Evolutionary conservation across 495 filamentous ascomycete species (phyloP).

Genomic region (Aspergillus nidulans): DNA sequence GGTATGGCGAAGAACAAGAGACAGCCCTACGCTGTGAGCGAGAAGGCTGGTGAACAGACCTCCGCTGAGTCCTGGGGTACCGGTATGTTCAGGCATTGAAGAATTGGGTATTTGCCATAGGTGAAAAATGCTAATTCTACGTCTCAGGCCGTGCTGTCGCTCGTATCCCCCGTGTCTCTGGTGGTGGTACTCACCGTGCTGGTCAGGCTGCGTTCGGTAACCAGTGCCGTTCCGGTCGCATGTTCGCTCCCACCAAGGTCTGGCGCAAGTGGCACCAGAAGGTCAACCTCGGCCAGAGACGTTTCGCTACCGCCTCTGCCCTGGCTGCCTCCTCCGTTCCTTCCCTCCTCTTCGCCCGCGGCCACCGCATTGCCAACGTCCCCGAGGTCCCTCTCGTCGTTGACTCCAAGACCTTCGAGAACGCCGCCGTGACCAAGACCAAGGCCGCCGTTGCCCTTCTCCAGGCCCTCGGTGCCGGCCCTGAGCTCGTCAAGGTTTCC

Average conservation of each 20-base stretch:
- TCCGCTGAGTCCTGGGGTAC: slow-evolving; percentile 99
- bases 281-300: slow-evolving; percentile 96
- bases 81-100: slow-evolving; percentile 61
- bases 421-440: slow-evolving; percentile 77
- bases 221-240: slow-evolving; percentile 98
- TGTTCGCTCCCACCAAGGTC: slow-evolving; percentile 99
- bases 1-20: slow-evolving; percentile 99
- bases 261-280: slow-evolving; percentile 99
- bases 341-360: slow-evolving; percentile 91
- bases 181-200: slow-evolving; percentile 99
- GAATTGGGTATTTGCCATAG: slow-evolving; percentile 9
- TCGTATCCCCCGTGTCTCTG: slow-evolving; percentile 99
- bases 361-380: slow-evolving; percentile 87
- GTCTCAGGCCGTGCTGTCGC: slow-evolving; percentile 92
- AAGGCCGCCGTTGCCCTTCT: slow-evolving; percentile 80
- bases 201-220: slow-evolving; percentile 99
- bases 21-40: slow-evolving; percentile 98
- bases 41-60: slow-evolving; percentile 99
- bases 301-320: slow-evolving; percentile 95
- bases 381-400: slow-evolving; percentile 96
- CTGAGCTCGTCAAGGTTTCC: slow-evolving; percentile 91
- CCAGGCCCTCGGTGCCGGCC: slow-evolving; percentile 80
- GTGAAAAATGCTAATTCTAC: no score
- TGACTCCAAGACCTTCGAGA: slow-evolving; percentile 79
- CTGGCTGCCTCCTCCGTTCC: slow-evolving; percentile 92